These are phyloP conservation scores for Linnemannia zychae DNA, from an alignment of 192 early-diverging fungal species.

Conservation along the genomic window DNA sequence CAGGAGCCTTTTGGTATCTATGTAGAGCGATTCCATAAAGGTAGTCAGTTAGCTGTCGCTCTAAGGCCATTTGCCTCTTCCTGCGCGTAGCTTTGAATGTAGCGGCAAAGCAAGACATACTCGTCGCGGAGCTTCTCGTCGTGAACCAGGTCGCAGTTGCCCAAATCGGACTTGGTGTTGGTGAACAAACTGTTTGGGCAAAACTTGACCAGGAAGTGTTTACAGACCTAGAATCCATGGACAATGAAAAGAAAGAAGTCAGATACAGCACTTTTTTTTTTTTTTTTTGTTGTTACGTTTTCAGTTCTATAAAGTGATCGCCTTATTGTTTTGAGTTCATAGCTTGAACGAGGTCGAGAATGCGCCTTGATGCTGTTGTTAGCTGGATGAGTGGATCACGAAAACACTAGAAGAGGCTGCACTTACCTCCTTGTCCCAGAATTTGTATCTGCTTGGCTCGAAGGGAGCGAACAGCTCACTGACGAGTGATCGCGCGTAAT, in stretches of 20 bases:
- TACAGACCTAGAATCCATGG: constrained; percentile 69
- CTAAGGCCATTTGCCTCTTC: too few species aligned
- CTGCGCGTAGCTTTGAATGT: too few species aligned
- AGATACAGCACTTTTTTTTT: neutral
- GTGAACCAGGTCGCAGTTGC: constrained; percentile 83
- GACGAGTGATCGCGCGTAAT: constrained; percentile 45
- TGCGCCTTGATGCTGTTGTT: neutral
- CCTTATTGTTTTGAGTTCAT: neutral
- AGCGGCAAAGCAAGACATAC: constrained; percentile 18
- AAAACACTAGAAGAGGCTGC: neutral
- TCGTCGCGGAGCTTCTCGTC: constrained; percentile 82
- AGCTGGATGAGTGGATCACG: neutral
- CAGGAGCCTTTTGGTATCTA: constrained; percentile 74
- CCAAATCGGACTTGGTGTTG: constrained; percentile 90
- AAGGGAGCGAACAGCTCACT: constrained; percentile 49
- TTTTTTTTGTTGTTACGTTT: neutral
- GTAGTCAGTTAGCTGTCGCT: neutral
- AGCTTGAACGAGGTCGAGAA: neutral
- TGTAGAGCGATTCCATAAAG: neutral
- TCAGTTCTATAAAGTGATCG: neutral
- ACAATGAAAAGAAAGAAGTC: too few species aligned
- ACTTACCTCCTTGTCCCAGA: constrained; percentile 53
- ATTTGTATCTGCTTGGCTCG: constrained; percentile 53
- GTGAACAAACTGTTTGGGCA: constrained; percentile 88
- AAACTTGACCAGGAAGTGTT: constrained; percentile 84